Conservation (phyloP, 345 rosid genomes). For the Arabidopsis suecica region DNA sequence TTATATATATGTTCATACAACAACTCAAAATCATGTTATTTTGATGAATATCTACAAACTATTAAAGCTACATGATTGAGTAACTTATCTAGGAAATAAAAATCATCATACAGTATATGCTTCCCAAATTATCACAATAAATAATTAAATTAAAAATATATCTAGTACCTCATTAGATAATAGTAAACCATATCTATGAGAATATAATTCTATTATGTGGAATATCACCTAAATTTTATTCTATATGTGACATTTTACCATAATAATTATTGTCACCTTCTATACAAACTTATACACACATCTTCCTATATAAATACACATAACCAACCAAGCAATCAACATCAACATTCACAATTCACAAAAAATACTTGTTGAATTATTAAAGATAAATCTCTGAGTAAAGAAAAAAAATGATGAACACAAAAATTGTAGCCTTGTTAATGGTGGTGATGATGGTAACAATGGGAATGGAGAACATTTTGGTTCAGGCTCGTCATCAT, state of each 20-base stretch:
- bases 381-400: too few species aligned
- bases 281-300: constrained; percentile 16
- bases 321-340: constrained; percentile 14
- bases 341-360: neutral
- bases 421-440: constrained; percentile 24
- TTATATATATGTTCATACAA: neutral
- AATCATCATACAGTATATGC: too few species aligned
- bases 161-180: neutral
- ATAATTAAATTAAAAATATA: neutral
- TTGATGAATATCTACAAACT: neutral
- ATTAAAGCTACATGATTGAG: neutral
- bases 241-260: neutral
- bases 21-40: neutral
- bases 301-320: constrained; percentile 13
- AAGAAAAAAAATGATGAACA: constrained; percentile 13
- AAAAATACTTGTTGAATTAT: neutral
- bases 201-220: neutral
- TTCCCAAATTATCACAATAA: neutral
- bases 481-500: constrained; percentile 23
- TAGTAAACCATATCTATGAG: neutral
- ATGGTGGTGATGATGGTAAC: constrained; percentile 27
- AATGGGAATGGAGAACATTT: constrained; percentile 30
- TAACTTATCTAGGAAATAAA: neutral
- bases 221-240: neutral
- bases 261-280: neutral